Base-by-base conservation (phyloP, 129 eudicot genomes). In the Arctium minus region DNA sequence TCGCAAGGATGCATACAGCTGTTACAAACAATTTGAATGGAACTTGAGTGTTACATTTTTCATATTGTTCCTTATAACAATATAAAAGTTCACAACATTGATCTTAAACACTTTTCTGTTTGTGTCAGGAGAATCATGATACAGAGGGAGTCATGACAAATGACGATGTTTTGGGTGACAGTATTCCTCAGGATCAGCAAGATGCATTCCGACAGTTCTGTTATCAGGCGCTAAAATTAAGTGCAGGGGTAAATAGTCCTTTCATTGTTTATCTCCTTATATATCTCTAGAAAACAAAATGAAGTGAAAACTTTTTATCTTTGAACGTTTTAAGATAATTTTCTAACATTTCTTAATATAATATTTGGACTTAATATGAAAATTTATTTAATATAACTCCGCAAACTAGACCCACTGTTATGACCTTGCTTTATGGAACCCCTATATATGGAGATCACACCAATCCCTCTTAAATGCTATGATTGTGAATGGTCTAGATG, bases 111-210 rank as follows among this genome's bases (percentile, higher is more conserved):
- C 6, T 4, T 74, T 17, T 73, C 39, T 71, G 30, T 44, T 79
- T 71, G 35, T 82, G 83, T 82, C 86, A 96, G 96, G 98, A 87
- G 72, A 88, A 62, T 80, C 85, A 73, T 48, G 98, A 92, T 80
- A 18, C 84, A 77, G 90, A 84, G 74, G 87, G 82, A 64, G 85
- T 86, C 22, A 88, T 93, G 98, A 87, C 97, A 70, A 96, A 93
- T 87, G 99, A 96, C 82, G 99, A 96, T 81, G 81, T 96, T 79
- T 84, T 96, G 92, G 99, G 99, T 84, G 99, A 96, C 82, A 87
- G 91, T 76, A 90, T 96, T 68, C 99, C 99, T 74, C 74, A 44
- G 72, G 94, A 89, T 60, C 99, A 96, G 82, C 94, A 96, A 86
- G 87, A 80, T 33, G 81, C 79, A 62, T 79, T 96, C 76, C 82